A percentile compares a stretch with the other conserved stretches of the same genome.
Conservation (phyloP, 2,329 filamentous ascomycete species). For the Aureobasidium leucospermi region DNA sequence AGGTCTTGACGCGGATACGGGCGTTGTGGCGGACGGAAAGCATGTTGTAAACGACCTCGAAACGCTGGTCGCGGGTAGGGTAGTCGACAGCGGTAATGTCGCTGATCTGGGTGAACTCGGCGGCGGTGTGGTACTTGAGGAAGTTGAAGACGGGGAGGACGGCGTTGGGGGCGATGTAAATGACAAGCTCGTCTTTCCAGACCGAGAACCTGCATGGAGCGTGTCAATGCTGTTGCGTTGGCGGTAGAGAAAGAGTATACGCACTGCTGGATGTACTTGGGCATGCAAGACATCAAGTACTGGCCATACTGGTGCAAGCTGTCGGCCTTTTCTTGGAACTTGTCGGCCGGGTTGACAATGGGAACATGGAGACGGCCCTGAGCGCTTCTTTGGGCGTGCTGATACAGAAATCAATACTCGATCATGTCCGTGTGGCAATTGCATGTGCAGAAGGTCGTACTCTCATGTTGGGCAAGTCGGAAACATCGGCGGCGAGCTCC, state of each 20-base stretch:
- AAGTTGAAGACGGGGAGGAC: constrained; percentile 90
- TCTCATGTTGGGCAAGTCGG: constrained; percentile 41
- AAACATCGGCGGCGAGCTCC: constrained; percentile 34
- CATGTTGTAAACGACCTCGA: constrained; percentile 97
- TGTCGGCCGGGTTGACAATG: constrained; percentile 86
- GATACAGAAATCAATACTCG: constrained; percentile 11
- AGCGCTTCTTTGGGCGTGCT: constrained; percentile 37
- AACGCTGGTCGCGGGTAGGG: constrained; percentile 88
- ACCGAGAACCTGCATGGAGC: constrained; percentile 64
- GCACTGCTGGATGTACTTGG: constrained; percentile 91
- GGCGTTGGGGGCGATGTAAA: constrained; percentile 68
- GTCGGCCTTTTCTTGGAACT: constrained; percentile 80
- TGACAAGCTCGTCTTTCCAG: constrained; percentile 95
- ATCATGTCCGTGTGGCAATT: background rate
- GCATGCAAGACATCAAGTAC: constrained; percentile 92
- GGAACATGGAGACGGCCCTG: constrained; percentile 60
- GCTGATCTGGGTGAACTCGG: constrained; percentile 90
- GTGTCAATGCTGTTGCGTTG: background rate
- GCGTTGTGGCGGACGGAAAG: constrained; percentile 94
- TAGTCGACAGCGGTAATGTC: constrained; percentile 94
- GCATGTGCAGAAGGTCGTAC: constrained; percentile 22
- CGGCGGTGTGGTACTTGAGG: constrained; percentile 94
- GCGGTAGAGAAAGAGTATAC: constrained; percentile 11
- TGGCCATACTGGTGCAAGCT: constrained; percentile 89
- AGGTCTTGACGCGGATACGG: constrained; percentile 95